Percentiles rank a stretch among this genome's conserved stretches.
Evolutionary conservation across 371 early-diverging fungal species (phyloP).

Genomic region (Edhazardia aedis): DNA sequence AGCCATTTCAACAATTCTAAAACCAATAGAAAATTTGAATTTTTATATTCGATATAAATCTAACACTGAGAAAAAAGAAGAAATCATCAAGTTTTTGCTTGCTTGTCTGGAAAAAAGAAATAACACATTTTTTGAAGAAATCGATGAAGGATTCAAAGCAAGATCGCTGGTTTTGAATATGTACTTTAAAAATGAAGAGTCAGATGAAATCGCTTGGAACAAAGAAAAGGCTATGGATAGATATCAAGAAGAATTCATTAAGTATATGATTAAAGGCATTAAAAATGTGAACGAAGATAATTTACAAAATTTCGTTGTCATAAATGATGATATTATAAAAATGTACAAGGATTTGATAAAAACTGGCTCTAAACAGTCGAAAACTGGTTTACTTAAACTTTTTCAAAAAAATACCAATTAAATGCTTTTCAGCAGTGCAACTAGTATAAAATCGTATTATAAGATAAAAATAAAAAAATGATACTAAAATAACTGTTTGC

Average conservation of each 20-base stretch:
- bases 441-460: too few species aligned
- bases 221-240: constrained; percentile 13
- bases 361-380: not conserved
- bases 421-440: too few species aligned
- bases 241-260: constrained; percentile 16
- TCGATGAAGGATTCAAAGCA: constrained; percentile 25
- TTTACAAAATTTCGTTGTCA: constrained; percentile 2
- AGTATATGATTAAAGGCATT: constrained; percentile 8
- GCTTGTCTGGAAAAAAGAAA: constrained; percentile 12
- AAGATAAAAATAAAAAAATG: too few species aligned
- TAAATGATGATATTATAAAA: constrained; percentile 2
- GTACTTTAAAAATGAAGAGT: not conserved
- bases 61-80: constrained; percentile 18
- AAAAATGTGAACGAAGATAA: constrained; percentile 9
- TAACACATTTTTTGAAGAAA: constrained; percentile 11
- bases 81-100: constrained; percentile 25
- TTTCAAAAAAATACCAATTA: too few species aligned
- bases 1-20: constrained; percentile 14
- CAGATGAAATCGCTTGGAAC: constrained; percentile 2
- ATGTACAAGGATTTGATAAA: not conserved
- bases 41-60: constrained; percentile 12
- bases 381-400: not conserved
- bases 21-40: constrained; percentile 18
- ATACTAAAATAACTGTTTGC: too few species aligned
- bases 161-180: constrained; percentile 20